These are phyloP conservation scores for Vitellaria paradoxa DNA, from an alignment of 179 eudicot species.

Conservation along the genomic window DNA sequence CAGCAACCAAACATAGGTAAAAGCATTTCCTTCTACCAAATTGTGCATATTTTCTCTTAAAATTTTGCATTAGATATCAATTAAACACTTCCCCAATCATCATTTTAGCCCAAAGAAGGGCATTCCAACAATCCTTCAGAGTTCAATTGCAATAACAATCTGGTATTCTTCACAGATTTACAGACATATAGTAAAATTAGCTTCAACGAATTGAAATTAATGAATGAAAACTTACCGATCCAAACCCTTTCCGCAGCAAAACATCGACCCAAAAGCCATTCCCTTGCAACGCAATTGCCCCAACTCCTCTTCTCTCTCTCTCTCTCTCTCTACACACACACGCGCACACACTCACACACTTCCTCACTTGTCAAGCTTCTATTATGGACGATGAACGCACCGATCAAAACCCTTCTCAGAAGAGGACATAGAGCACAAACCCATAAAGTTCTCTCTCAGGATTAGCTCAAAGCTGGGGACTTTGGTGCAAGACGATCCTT, in stretches of 20 bases:
- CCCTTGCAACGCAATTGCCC: background rate
- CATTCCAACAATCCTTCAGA: background rate
- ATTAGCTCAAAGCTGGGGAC: background rate
- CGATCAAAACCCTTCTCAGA: background rate
- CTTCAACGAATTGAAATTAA: slow-evolving; percentile 9
- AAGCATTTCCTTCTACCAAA: background rate
- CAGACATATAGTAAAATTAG: background rate
- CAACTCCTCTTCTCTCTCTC: background rate
- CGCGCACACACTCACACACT: too few relatives aligned
- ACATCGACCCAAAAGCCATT: slow-evolving; percentile 46
- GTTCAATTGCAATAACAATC: background rate
- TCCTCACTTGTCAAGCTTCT: background rate
- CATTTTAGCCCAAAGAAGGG: background rate
- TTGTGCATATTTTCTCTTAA: background rate
- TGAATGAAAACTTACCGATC: slow-evolving; percentile 43
- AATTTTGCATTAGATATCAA: background rate
- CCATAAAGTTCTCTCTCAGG: background rate
- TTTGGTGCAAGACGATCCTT: background rate
- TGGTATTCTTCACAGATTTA: background rate
- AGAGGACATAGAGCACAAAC: background rate
- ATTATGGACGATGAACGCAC: background rate
- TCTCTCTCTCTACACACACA: too few relatives aligned
- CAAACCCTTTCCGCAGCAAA: slow-evolving; percentile 57
- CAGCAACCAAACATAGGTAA: background rate
- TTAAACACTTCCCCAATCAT: background rate